Percentiles rank a stretch among this genome's conserved stretches.
Evolutionary conservation across 305 asterid species (phyloP).

Genomic region (Withania somnifera): DNA sequence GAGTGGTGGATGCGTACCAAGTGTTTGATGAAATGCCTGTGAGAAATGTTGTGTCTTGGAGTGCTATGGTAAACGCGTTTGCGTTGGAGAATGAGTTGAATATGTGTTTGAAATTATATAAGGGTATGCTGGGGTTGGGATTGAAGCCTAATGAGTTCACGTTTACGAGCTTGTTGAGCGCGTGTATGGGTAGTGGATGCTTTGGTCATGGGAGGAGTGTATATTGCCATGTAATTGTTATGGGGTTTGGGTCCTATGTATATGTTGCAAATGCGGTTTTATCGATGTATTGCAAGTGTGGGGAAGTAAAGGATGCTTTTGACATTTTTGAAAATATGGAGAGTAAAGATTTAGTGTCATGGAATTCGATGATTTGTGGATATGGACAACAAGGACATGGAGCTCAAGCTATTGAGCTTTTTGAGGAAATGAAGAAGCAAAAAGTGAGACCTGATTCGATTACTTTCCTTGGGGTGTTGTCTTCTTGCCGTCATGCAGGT

Average conservation of each 20-base stretch:
- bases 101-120: conserved; percentile 15
- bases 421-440: conserved; percentile 18
- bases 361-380: conserved; percentile 31
- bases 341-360: conserved; percentile 24
- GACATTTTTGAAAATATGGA: conserved; percentile 8
- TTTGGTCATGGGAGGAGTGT: conserved; percentile 22
- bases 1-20: conserved; percentile 4
- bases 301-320: conserved; percentile 18
- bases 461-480: conserved; percentile 26
- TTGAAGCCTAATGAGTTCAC: conserved; percentile 21
- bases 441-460: conserved; percentile 25
- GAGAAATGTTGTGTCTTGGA: conserved; percentile 29
- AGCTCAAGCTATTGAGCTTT: conserved; percentile 18
- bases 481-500: conserved; percentile 32
- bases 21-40: conserved; percentile 26
- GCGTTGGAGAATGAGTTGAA: conserved; percentile 17
- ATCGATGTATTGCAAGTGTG: conserved; percentile 30
- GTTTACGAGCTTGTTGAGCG: conserved; percentile 16
- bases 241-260: conserved; percentile 13
- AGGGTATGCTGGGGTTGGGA: conserved; percentile 10
- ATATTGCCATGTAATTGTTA: conserved; percentile 18
- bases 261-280: conserved; percentile 19
- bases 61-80: conserved; percentile 20
- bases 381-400: conserved; percentile 28
- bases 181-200: conserved; percentile 22